A percentile compares a stretch with the other conserved stretches of the same genome.
Conservation (phyloP, 495 filamentous ascomycete genomes). For the Hyphodiscus hymeniophilus region DNA sequence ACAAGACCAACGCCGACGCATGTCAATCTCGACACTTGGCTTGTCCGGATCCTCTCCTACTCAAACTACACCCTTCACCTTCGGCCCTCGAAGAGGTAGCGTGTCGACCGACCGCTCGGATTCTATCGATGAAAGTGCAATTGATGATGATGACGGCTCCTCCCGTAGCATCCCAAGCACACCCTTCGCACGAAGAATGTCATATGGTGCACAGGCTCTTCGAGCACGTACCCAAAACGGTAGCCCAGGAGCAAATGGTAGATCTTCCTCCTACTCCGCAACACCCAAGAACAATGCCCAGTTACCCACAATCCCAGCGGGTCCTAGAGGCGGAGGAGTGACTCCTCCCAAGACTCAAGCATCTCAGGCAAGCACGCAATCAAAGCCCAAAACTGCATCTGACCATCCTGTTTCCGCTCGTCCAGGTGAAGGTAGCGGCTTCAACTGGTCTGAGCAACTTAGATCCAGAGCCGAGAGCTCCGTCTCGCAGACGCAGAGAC, state of each 20-base stretch:
- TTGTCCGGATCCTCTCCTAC: conserved; percentile 70
- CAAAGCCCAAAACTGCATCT: conserved; percentile 48
- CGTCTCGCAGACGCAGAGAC: conserved; percentile 49
- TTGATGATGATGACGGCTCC: conserved; percentile 66
- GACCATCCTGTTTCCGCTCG: conserved; percentile 42
- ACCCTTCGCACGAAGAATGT: conserved; percentile 79
- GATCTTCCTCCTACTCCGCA: conserved; percentile 21
- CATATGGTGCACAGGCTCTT: conserved; percentile 83
- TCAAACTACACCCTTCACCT: conserved; percentile 44
- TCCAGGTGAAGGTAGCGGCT: conserved; percentile 66
- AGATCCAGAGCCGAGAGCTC: conserved; percentile 79
- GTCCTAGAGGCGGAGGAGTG: conserved; percentile 10
- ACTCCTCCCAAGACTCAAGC: conserved; percentile 24
- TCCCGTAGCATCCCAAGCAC: conserved; percentile 47
- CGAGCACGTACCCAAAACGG: conserved; percentile 36
- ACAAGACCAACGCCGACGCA: conserved; percentile 69
- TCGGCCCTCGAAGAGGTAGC: conserved; percentile 59
- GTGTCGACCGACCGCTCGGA: conserved; percentile 65
- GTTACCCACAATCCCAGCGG: conserved; percentile 30
- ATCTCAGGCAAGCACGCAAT: conserved; percentile 40
- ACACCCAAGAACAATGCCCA: conserved; percentile 17
- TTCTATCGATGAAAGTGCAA: conserved; percentile 75
- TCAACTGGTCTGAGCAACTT: conserved; percentile 93
- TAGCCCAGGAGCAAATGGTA: conserved; percentile 46
- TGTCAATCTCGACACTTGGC: conserved; percentile 81